A percentile compares a stretch with the other conserved stretches of the same genome.
These are phyloP conservation scores for Buxus sempervirens DNA, from an alignment of 164 flowering plant genomes.

Conservation along the genomic window DNA sequence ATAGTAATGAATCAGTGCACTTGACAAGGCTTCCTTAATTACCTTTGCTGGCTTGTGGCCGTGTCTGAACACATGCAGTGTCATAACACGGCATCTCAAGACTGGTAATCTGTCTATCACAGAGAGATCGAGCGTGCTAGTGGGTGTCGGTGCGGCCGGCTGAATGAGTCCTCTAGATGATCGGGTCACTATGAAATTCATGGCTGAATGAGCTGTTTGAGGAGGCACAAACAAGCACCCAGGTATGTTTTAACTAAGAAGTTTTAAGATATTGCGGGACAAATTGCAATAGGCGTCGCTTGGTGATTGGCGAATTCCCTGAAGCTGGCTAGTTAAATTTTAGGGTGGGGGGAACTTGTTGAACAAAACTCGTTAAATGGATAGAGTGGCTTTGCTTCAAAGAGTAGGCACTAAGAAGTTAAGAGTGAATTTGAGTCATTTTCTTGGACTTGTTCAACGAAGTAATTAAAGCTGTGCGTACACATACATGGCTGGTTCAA, in stretches of 20 bases:
- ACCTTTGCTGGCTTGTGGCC: constrained; percentile 33
- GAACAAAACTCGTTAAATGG: no score
- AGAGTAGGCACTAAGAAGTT: no score
- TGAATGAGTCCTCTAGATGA: constrained; percentile 24
- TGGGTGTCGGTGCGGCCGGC: constrained; percentile 43
- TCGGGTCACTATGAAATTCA: constrained; percentile 39
- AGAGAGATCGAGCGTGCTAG: constrained; percentile 36
- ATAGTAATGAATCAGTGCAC: constrained; percentile 61
- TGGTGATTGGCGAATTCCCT: no score
- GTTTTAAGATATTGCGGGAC: no score
- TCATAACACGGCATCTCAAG: constrained; percentile 41
- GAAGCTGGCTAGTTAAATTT: no score
- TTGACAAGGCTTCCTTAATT: constrained; percentile 47
- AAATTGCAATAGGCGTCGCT: no score
- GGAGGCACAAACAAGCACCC: background rate
- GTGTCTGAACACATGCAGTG: constrained; percentile 46
- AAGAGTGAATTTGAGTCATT: no score
- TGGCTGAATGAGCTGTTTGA: constrained; percentile 9
- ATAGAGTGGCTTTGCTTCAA: no score
- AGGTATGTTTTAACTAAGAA: background rate
- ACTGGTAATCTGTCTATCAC: constrained; percentile 41
- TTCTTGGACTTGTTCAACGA: no score
- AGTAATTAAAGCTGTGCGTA: no score
- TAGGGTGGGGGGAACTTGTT: no score
- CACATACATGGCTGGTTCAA: no score